Conservation (phyloP, 495 filamentous ascomycete species). For the Hypoxylon lenormandii region DNA sequence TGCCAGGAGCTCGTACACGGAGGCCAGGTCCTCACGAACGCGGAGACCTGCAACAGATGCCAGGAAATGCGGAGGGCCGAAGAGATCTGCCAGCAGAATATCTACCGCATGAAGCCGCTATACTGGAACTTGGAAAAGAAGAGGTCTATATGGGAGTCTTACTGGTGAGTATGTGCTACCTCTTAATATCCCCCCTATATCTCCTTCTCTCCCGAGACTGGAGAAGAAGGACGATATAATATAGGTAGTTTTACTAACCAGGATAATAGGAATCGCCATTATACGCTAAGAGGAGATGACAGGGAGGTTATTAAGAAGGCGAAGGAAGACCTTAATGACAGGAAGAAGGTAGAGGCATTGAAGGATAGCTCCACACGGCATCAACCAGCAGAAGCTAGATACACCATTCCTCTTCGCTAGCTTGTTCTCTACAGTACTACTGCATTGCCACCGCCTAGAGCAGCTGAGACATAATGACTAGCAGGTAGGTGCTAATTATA, state of each 20-base stretch:
- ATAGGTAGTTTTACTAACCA: neutral
- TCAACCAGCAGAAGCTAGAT: neutral
- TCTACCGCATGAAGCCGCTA: constrained; percentile 26
- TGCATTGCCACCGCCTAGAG: neutral
- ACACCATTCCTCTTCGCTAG: neutral
- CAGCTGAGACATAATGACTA: too few species aligned
- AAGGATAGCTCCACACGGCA: neutral
- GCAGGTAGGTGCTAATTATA: too few species aligned
- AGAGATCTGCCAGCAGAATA: constrained; percentile 32
- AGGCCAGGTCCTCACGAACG: neutral
- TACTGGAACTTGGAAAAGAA: constrained; percentile 13
- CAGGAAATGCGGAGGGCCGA: constrained; percentile 24
- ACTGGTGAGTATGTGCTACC: constrained; percentile 24
- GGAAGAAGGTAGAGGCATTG: neutral
- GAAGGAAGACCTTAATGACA: neutral
- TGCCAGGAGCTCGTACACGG: constrained; percentile 1
- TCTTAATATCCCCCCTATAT: neutral
- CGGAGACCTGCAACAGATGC: constrained; percentile 20
- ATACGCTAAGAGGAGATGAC: too few species aligned
- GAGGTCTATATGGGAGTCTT: constrained; percentile 16
- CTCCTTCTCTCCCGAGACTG: neutral
- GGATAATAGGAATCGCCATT: neutral
- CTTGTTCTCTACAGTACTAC: neutral
- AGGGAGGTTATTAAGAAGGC: neutral
- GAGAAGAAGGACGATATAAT: neutral